Evolutionary conservation across 768 basidiomycete genomes (phyloP).

Genomic region (Aureoboletus auriporus): DNA sequence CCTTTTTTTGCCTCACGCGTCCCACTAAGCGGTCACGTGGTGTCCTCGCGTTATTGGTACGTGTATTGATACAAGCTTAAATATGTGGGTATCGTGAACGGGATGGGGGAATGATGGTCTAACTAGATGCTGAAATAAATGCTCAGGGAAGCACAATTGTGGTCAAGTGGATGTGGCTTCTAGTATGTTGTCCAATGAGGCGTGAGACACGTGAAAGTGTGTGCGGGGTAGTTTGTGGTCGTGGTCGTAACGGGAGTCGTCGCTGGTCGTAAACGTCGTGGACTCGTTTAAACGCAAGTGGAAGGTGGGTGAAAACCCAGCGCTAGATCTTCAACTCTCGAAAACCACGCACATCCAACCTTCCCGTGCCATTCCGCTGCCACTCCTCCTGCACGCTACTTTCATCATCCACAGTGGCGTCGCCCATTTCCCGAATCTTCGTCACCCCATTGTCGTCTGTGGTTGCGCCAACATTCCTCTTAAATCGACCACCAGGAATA

Average conservation of each 20-base stretch:
- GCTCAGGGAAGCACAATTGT: constrained; percentile 5
- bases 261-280: constrained; percentile 7
- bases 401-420: constrained; percentile 31
- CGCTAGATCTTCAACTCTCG: constrained; percentile 67
- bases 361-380: constrained; percentile 64
- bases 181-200: neutral
- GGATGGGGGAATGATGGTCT: constrained; percentile 19
- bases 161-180: constrained; percentile 5
- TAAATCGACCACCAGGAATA: constrained; percentile 58
- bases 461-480: constrained; percentile 24
- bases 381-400: constrained; percentile 43
- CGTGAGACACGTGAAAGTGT: constrained; percentile 8
- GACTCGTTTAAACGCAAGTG: neutral
- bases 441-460: constrained; percentile 8
- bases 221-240: neutral
- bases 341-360: constrained; percentile 75
- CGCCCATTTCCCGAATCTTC: constrained; percentile 19
- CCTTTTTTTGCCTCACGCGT: neutral
- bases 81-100: constrained; percentile 25
- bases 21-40: constrained; percentile 14
- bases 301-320: neutral
- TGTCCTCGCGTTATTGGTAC: neutral
- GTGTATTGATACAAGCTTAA: constrained; percentile 27
- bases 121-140: constrained; percentile 28
- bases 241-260: constrained; percentile 11